Evolutionary conservation across 805 yeast species (phyloP).

Genomic region (Pichia ethanolica): DNA sequence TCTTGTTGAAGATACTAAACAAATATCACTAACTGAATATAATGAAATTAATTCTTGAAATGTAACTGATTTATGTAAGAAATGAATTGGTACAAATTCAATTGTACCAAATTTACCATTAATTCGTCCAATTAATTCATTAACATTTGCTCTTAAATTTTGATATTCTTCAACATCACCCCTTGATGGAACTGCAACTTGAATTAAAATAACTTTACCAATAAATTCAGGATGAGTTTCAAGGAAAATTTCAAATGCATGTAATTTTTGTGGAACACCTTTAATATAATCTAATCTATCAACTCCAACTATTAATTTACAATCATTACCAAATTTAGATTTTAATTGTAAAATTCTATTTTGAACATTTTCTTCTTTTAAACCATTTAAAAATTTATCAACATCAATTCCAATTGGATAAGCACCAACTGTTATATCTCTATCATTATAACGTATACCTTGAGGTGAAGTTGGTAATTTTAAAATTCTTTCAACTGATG

Average conservation of each 20-base stretch:
- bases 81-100: constrained; percentile 96
- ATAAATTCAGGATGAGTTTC: constrained; percentile 96
- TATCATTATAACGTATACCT: constrained; percentile 71
- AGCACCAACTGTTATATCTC: constrained; percentile 84
- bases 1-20: constrained; percentile 88
- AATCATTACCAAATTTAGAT: constrained; percentile 56
- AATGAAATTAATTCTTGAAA: constrained; percentile 88
- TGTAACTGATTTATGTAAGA: constrained; percentile 85
- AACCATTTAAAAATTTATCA: constrained; percentile 77
- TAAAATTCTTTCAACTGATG: constrained; percentile 79
- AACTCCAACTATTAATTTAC: constrained; percentile 90
- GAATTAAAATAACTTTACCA: constrained; percentile 91
- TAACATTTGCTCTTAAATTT: constrained; percentile 84
- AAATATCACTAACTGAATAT: constrained; percentile 80
- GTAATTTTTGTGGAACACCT: constrained; percentile 96
- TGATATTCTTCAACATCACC: constrained; percentile 99
- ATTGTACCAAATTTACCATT: constrained; percentile 95
- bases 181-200: constrained; percentile 95
- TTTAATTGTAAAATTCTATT: constrained; percentile 57
- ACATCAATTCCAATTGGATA: constrained; percentile 99
- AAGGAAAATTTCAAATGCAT: constrained; percentile 89
- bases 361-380: constrained; percentile 54
- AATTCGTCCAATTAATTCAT: constrained; percentile 92
- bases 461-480: constrained; percentile 82
- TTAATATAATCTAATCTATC: constrained; percentile 95